Conservation (phyloP, 768 basidiomycete species). For the Serendipita sp. region DNA sequence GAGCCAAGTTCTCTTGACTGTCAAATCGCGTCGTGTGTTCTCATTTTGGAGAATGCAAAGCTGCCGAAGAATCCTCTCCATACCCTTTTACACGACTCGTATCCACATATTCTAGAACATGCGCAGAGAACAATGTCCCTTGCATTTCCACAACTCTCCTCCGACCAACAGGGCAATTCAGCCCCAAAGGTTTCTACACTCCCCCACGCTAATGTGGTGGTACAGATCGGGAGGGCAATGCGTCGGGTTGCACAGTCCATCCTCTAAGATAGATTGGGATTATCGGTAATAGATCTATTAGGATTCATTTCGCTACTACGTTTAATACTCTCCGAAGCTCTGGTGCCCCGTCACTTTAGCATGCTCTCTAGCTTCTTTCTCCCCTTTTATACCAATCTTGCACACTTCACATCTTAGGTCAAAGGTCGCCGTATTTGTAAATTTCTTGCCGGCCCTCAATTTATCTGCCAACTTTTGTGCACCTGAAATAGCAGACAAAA, state of each 20-base stretch:
- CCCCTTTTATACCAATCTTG: conserved; percentile 73
- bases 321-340: conserved; percentile 63
- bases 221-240: not conserved
- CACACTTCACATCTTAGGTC: conserved; percentile 81
- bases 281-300: too few species aligned
- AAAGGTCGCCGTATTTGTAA: conserved; percentile 83
- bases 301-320: not conserved
- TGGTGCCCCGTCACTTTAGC: conserved; percentile 77
- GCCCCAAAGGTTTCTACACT: not conserved
- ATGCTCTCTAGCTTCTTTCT: conserved; percentile 83
- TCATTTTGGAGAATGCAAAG: not conserved
- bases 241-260: not conserved
- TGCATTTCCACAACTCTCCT: not conserved
- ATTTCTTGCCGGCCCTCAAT: conserved; percentile 63
- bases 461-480: conserved; percentile 55
- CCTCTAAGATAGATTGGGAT: too few species aligned
- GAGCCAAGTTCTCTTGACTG: not conserved
- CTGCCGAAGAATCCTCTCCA: not conserved
- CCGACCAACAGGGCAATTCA: not conserved
- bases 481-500: conserved; percentile 14
- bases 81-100: not conserved
- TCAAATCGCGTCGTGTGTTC: not conserved
- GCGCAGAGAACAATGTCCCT: not conserved
- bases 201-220: not conserved
- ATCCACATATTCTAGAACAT: not conserved